Evolutionary conservation across 371 early-diverging fungal genomes (phyloP).

Genomic region (Rhizopus delemar): DNA sequence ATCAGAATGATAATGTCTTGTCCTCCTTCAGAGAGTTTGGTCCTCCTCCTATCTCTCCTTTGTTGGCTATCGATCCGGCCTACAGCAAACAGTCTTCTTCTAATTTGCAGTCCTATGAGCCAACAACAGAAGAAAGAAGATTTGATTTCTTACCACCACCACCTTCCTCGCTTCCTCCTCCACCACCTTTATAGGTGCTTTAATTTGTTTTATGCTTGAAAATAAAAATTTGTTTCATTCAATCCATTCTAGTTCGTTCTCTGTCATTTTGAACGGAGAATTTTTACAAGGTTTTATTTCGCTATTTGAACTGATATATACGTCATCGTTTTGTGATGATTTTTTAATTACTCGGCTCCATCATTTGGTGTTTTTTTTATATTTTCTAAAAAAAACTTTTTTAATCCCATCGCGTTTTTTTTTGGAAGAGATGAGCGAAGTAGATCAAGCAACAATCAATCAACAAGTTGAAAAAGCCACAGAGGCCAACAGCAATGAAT

Average conservation of each 20-base stretch:
- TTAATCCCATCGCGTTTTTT: background rate
- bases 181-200: background rate
- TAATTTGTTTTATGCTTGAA: too few relatives aligned
- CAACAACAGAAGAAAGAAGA: background rate
- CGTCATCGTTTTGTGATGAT: too few relatives aligned
- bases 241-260: too few relatives aligned
- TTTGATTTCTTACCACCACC: conserved; percentile 1
- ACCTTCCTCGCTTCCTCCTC: background rate
- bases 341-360: too few relatives aligned
- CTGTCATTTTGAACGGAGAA: too few relatives aligned
- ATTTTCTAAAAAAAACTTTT: too few relatives aligned
- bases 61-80: background rate
- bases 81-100: background rate
- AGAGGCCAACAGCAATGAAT: background rate
- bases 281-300: too few relatives aligned
- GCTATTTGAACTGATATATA: too few relatives aligned
- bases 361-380: too few relatives aligned
- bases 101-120: background rate
- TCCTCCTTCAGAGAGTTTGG: background rate
- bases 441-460: background rate
- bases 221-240: too few relatives aligned
- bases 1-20: background rate
- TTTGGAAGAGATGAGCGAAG: background rate
- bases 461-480: background rate
- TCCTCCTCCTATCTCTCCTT: conserved; percentile 1